Conservation (phyloP, 768 basidiomycete species). For the Russula sp. region DNA sequence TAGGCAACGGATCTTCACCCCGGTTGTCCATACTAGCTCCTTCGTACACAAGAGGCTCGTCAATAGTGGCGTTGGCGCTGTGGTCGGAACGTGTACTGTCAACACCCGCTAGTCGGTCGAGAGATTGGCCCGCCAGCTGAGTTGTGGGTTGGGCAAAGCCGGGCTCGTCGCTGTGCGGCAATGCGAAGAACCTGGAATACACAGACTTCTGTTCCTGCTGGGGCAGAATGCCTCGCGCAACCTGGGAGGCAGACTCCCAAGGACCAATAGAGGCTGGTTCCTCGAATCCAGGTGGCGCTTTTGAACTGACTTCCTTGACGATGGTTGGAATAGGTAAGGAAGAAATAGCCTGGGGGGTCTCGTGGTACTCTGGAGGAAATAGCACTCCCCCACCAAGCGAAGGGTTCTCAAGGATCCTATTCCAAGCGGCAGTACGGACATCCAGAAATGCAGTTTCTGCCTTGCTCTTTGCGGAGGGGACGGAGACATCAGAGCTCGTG, state of each 20-base stretch:
- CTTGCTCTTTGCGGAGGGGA: slow-evolving; percentile 2
- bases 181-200: slow-evolving; percentile 13
- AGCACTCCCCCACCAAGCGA: neutral
- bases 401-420: neutral
- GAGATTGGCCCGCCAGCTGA: neutral
- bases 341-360: neutral
- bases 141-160: neutral
- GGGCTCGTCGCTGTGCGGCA: neutral
- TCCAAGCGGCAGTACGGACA: slow-evolving; percentile 31
- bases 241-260: slow-evolving; percentile 55
- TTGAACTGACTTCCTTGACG: neutral
- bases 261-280: slow-evolving; percentile 35
- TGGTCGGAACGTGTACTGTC: neutral
- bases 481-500: slow-evolving; percentile 18
- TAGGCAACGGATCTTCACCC: neutral
- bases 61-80: neutral
- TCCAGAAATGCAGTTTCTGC: slow-evolving; percentile 36
- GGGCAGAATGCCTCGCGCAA: slow-evolving; percentile 11
- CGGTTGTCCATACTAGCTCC: neutral
- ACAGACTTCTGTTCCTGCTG: neutral
- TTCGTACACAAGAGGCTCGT: neutral
- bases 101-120: neutral
- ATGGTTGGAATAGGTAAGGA: neutral
- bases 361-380: neutral
- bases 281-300: neutral